Conservation (phyloP, 106 monocot species). For the Apostasia shenzhenica region DNA sequence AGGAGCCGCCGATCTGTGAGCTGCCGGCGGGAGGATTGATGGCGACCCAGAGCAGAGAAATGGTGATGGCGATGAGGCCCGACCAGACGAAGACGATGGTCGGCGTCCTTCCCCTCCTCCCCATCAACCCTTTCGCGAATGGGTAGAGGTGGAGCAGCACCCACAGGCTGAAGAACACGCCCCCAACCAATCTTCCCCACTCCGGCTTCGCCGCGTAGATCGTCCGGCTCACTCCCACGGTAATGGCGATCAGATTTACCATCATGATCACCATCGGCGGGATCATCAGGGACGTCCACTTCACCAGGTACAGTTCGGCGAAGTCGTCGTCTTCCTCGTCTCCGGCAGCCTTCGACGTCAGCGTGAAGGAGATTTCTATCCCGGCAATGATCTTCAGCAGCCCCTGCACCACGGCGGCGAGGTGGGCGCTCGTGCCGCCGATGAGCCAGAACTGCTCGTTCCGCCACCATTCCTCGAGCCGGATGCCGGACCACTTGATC, state of each 20-base stretch:
- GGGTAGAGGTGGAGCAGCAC: slow-evolving; percentile 21
- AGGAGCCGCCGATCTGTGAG: slow-evolving; percentile 73
- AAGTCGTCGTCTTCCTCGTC: slow-evolving; percentile 57
- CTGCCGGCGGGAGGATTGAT: slow-evolving; percentile 16
- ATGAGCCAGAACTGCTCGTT: slow-evolving; percentile 27
- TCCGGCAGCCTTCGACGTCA: slow-evolving; percentile 44
- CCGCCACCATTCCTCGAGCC: slow-evolving; percentile 85
- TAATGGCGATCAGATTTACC: slow-evolving; percentile 77
- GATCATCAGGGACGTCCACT: slow-evolving; percentile 67
- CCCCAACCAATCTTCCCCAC: slow-evolving; percentile 82
- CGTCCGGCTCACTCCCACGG: slow-evolving; percentile 68
- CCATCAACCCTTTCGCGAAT: slow-evolving; percentile 89
- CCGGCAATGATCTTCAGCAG: slow-evolving; percentile 58
- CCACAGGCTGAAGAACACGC: slow-evolving; percentile 95
- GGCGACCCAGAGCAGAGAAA: too few relatives aligned
- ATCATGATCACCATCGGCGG: slow-evolving; percentile 84
- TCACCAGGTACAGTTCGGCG: slow-evolving; percentile 51
- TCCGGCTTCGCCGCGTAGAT: slow-evolving; percentile 72
- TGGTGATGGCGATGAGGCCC: too few relatives aligned
- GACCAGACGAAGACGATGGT: slow-evolving; percentile 23
- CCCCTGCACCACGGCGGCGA: slow-evolving; percentile 81
- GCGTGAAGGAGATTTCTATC: slow-evolving; percentile 15
- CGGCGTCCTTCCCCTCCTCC: slow-evolving; percentile 72
- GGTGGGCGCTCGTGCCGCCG: slow-evolving; percentile 80
- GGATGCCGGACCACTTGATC: slow-evolving; percentile 89